Evolutionary conservation across 2,329 filamentous ascomycete genomes (phyloP).

Genomic region (Fusarium brachygibbosum): DNA sequence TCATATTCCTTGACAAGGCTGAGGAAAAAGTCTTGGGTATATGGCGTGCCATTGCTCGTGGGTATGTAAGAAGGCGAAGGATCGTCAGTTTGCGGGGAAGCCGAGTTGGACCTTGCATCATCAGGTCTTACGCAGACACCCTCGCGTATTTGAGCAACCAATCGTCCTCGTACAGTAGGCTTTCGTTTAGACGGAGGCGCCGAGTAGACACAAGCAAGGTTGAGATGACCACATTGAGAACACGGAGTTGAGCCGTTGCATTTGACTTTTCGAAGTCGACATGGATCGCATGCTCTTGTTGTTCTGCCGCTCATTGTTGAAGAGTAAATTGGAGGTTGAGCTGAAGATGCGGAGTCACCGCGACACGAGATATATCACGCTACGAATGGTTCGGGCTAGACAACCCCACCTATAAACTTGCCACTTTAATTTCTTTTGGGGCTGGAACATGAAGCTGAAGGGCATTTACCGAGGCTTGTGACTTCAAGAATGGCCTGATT

Average conservation of each 20-base stretch:
- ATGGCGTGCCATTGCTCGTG: slow-evolving; percentile 29
- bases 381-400: not conserved
- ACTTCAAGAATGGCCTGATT: not conserved
- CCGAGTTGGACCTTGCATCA: slow-evolving; percentile 31
- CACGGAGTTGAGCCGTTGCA: slow-evolving; percentile 54
- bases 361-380: not conserved
- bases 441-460: not conserved
- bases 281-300: slow-evolving; percentile 55
- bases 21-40: slow-evolving; percentile 53
- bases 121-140: slow-evolving; percentile 29
- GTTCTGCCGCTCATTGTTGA: slow-evolving; percentile 27
- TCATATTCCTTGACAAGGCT: slow-evolving; percentile 53
- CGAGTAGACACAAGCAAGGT: slow-evolving; percentile 54
- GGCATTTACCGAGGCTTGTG: not conserved
- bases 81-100: slow-evolving; percentile 26
- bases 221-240: slow-evolving; percentile 55
- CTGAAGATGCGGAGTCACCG: not conserved
- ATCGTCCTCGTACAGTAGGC: slow-evolving; percentile 53
- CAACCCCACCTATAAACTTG: slow-evolving; percentile 3
- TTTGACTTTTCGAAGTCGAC: slow-evolving; percentile 56
- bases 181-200: slow-evolving; percentile 52
- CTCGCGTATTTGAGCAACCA: slow-evolving; percentile 55
- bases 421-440: not conserved
- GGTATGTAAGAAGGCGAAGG: slow-evolving; percentile 19
- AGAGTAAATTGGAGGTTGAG: not conserved